These are phyloP conservation scores for Yarrowia sp. DNA, from an alignment of 805 yeast species.

Conservation along the genomic window DNA sequence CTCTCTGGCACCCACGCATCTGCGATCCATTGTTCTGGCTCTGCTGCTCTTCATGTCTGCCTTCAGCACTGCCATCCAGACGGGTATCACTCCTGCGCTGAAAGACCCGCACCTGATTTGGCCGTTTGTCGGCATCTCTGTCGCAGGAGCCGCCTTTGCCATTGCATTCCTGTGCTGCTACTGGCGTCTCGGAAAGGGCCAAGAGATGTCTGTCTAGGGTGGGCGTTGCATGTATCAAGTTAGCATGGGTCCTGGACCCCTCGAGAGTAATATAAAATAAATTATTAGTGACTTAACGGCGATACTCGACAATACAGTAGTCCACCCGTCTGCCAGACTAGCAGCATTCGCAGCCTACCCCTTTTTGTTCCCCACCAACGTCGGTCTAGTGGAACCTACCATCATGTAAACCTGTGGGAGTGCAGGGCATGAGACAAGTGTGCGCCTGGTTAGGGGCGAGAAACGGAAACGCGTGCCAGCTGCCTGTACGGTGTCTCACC, in stretches of 20 bases:
- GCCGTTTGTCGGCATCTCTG: constrained; percentile 45
- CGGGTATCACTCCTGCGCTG: constrained; percentile 44
- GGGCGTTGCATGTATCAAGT: neutral
- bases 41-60: constrained; percentile 43
- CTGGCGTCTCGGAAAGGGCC: constrained; percentile 14
- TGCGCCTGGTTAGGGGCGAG: no score
- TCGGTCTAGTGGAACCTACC: no score
- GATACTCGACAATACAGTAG: no score
- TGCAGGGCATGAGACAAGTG: no score
- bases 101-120: constrained; percentile 46
- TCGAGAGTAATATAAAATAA: no score
- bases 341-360: no score
- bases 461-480: no score
- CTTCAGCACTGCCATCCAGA: constrained; percentile 49
- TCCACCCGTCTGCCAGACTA: no score
- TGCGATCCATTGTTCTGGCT: constrained; percentile 54
- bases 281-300: no score
- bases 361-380: no score
- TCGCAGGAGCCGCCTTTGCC: constrained; percentile 43
- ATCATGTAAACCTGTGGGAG: neutral
- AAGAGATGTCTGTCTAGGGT: neutral
- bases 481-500: no score
- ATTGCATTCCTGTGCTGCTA: constrained; percentile 5
- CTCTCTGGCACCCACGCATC: constrained; percentile 49
- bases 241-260: neutral